These are phyloP conservation scores for Phytophthora tubulina DNA, from an alignment of 352 stramenopile species.

Conservation along the genomic window DNA sequence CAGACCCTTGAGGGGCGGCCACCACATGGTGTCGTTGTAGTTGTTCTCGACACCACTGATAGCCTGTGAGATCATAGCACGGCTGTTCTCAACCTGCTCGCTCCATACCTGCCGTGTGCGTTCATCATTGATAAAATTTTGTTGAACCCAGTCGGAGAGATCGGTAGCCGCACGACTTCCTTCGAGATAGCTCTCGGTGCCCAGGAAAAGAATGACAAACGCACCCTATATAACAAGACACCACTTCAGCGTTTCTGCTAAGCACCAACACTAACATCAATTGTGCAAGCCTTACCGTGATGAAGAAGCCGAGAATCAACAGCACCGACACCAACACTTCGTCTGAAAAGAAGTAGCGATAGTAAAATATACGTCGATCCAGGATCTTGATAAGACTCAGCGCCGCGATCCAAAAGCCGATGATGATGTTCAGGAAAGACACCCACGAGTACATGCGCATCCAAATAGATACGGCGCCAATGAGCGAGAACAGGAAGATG, in stretches of 20 bases:
- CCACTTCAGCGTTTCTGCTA: not conserved
- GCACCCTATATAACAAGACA: constrained; percentile 53
- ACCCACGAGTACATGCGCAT: constrained; percentile 87
- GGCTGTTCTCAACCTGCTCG: constrained; percentile 85
- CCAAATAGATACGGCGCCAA: constrained; percentile 88
- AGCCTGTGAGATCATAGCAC: constrained; percentile 82
- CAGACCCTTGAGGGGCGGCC: constrained; percentile 82
- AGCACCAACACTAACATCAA: not conserved
- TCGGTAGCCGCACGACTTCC: constrained; percentile 77
- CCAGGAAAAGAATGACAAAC: constrained; percentile 86
- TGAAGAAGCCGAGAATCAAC: constrained; percentile 87
- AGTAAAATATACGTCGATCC: constrained; percentile 89
- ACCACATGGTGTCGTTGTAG: constrained; percentile 93
- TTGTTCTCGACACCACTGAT: constrained; percentile 85
- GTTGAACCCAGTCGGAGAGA: constrained; percentile 85
- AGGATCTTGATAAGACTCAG: constrained; percentile 84
- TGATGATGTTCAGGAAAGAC: constrained; percentile 78
- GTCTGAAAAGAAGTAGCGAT: constrained; percentile 90
- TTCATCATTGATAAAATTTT: constrained; percentile 91
- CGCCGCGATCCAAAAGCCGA: constrained; percentile 72
- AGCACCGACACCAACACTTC: constrained; percentile 85
- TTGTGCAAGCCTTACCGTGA: constrained; percentile 53
- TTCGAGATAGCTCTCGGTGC: constrained; percentile 89
- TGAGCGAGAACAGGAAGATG: constrained; percentile 87
- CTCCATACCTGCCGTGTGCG: constrained; percentile 83